Conservation (phyloP, 2,329 filamentous ascomycete genomes). For the Fusarium staphyleae region DNA sequence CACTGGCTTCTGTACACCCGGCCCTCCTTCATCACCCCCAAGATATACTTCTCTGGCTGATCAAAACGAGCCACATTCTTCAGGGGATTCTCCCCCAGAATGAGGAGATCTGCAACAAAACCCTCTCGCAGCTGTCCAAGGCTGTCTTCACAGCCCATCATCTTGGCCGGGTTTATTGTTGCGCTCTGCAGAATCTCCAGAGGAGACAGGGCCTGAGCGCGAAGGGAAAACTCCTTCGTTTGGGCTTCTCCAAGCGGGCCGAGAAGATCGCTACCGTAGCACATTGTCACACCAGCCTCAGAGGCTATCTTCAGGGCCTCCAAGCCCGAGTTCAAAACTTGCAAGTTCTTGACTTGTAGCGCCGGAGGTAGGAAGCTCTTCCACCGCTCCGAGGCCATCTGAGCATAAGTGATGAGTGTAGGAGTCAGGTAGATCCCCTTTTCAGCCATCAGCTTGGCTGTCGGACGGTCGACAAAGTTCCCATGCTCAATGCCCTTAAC, state of each 20-base stretch:
- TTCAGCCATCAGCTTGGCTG: conserved; percentile 58
- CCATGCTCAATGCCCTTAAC: conserved; percentile 60
- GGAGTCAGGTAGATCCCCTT: conserved; percentile 59
- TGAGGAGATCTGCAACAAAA: conserved; percentile 59
- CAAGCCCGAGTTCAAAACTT: conserved; percentile 56
- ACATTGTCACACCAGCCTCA: conserved; percentile 60
- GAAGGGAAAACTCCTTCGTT: conserved; percentile 43
- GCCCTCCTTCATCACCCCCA: conserved; percentile 63
- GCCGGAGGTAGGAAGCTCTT: conserved; percentile 50
- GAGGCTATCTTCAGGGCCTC: conserved; percentile 55
- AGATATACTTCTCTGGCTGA: conserved; percentile 50
- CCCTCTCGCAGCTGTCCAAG: conserved; percentile 59
- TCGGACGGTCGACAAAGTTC: conserved; percentile 50
- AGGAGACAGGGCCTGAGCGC: conserved; percentile 29
- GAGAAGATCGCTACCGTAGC: conserved; percentile 55
- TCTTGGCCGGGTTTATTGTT: conserved; percentile 56
- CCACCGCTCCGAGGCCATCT: conserved; percentile 49
- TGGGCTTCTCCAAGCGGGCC: conserved; percentile 40
- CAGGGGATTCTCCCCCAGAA: conserved; percentile 59
- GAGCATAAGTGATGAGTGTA: conserved; percentile 61
- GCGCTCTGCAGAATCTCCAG: conserved; percentile 40
- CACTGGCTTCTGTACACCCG: conserved; percentile 31
- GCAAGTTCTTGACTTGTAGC: conserved; percentile 55
- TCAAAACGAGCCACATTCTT: conserved; percentile 60
- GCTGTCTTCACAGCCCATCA: conserved; percentile 53